Percentiles rank a stretch among this genome's conserved stretches.
phyloP scores from a whole-genome alignment of 2,329 filamentous ascomycete genomes.

The Geosmithia morbida region DNA sequence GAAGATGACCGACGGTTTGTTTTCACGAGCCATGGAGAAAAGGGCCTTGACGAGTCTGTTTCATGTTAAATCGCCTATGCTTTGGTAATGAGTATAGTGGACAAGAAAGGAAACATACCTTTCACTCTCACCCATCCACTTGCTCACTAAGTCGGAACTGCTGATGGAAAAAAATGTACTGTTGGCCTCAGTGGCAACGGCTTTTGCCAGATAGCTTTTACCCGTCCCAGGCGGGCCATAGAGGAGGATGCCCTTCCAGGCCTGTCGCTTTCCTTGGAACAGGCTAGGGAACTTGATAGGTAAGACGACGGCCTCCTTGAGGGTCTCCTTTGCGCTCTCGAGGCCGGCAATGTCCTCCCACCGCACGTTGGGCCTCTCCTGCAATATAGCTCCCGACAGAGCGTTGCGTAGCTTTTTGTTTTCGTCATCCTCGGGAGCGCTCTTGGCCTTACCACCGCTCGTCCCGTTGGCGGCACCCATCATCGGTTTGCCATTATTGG shows the following conservation, averaged over 20 bases:
- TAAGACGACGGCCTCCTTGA: slow-evolving; percentile 95
- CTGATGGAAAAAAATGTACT: slow-evolving; percentile 98
- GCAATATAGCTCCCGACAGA: slow-evolving; percentile 79
- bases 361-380: slow-evolving; percentile 89
- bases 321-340: slow-evolving; percentile 84
- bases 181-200: slow-evolving; percentile 94
- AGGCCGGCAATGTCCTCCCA: slow-evolving; percentile 98
- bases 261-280: slow-evolving; percentile 90
- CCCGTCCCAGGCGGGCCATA: slow-evolving; percentile 95
- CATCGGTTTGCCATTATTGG: slow-evolving; percentile 55
- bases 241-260: slow-evolving; percentile 94
- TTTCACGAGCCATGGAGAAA: slow-evolving; percentile 96
- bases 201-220: slow-evolving; percentile 95
- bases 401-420: slow-evolving; percentile 90
- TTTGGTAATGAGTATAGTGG: background rate
- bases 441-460: slow-evolving; percentile 44
- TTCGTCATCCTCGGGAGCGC: slow-evolving; percentile 71
- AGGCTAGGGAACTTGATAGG: slow-evolving; percentile 97
- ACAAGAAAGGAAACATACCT: slow-evolving; percentile 35
- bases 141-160: slow-evolving; percentile 92
- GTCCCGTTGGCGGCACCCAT: slow-evolving; percentile 57
- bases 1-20: slow-evolving; percentile 96
- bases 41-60: slow-evolving; percentile 82
- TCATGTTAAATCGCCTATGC: background rate
- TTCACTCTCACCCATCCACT: slow-evolving; percentile 99